Conservation (phyloP, 352 stramenopile species). For the Globisporangium heterothallicum region DNA sequence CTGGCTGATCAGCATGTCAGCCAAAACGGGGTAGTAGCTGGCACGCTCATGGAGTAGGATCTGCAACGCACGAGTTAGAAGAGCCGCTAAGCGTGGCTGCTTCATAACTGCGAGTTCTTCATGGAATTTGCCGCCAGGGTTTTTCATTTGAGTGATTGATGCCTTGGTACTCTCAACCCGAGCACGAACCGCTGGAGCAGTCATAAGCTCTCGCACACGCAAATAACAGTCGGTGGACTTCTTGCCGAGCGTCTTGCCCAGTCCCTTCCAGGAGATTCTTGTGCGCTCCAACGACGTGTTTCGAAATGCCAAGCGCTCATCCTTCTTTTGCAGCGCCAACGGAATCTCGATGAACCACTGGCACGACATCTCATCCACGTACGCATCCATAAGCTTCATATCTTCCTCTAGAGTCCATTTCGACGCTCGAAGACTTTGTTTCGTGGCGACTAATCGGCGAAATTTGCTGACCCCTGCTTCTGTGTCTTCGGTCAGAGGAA, state of each 20-base stretch:
- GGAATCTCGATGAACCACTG: slow-evolving; percentile 80
- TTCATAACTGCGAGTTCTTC: slow-evolving; percentile 53
- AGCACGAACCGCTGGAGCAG: slow-evolving; percentile 51
- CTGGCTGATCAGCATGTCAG: slow-evolving; percentile 63
- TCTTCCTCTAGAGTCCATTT: slow-evolving; percentile 69
- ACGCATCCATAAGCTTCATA: slow-evolving; percentile 58
- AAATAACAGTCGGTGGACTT: slow-evolving; percentile 62
- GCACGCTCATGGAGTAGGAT: slow-evolving; percentile 74
- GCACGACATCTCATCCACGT: slow-evolving; percentile 65
- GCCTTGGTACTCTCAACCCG: slow-evolving; percentile 54
- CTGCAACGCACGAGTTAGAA: slow-evolving; percentile 68
- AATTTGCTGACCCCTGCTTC: slow-evolving; percentile 35
- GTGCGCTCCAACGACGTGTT: slow-evolving; percentile 45
- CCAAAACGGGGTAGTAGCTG: slow-evolving; percentile 67
- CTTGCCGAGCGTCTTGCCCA: slow-evolving; percentile 55
- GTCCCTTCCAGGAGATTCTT: slow-evolving; percentile 67
- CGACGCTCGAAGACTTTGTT: slow-evolving; percentile 44
- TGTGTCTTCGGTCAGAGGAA: slow-evolving; percentile 23
- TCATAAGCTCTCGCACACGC: slow-evolving; percentile 62
- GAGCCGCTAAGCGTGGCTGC: slow-evolving; percentile 55
- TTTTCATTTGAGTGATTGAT: slow-evolving; percentile 62
- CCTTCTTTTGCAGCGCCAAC: slow-evolving; percentile 50
- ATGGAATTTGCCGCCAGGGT: slow-evolving; percentile 61
- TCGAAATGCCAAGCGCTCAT: slow-evolving; percentile 65
- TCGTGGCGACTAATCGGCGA: slow-evolving; percentile 38